Evolutionary conservation across 2,329 filamentous ascomycete species (phyloP).

Genomic region (Berkeleyomyces rouxiae): DNA sequence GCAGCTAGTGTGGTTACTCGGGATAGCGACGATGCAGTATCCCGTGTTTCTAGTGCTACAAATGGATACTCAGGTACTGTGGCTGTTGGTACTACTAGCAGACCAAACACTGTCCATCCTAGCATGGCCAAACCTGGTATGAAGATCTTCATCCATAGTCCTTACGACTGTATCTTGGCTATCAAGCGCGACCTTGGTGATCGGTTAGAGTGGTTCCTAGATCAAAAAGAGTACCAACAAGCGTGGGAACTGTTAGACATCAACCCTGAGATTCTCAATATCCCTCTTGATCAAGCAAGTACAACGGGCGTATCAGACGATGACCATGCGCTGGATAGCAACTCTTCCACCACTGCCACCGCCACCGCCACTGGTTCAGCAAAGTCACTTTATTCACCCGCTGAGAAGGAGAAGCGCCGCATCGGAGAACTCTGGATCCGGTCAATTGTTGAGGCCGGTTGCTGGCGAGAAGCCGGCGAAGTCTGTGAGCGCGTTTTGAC

Average conservation of each 20-base stretch:
- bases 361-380: slow-evolving; percentile 17
- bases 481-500: slow-evolving; percentile 70
- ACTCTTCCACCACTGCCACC: slow-evolving; percentile 32
- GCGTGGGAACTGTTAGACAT: slow-evolving; percentile 83
- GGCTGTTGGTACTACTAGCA: slow-evolving; percentile 19
- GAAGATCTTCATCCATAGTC: slow-evolving; percentile 87
- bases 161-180: slow-evolving; percentile 88
- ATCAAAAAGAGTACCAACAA: slow-evolving; percentile 63
- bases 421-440: slow-evolving; percentile 91
- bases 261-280: slow-evolving; percentile 55
- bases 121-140: slow-evolving; percentile 38
- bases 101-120: slow-evolving; percentile 27
- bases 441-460: slow-evolving; percentile 55
- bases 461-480: slow-evolving; percentile 65
- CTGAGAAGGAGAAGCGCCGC: slow-evolving; percentile 73
- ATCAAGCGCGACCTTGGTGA: slow-evolving; percentile 76
- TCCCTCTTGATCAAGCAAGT: slow-evolving; percentile 27
- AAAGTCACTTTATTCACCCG: slow-evolving; percentile 36
- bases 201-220: slow-evolving; percentile 71
- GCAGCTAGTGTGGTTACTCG: slow-evolving; percentile 56
- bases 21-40: slow-evolving; percentile 39
- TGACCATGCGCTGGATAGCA: slow-evolving; percentile 35
- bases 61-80: slow-evolving; percentile 6
- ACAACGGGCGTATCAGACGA: slow-evolving; percentile 33
- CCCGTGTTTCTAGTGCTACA: slow-evolving; percentile 25